Conservation (phyloP, 805 yeast genomes). For the Candida broadrunensis region DNA sequence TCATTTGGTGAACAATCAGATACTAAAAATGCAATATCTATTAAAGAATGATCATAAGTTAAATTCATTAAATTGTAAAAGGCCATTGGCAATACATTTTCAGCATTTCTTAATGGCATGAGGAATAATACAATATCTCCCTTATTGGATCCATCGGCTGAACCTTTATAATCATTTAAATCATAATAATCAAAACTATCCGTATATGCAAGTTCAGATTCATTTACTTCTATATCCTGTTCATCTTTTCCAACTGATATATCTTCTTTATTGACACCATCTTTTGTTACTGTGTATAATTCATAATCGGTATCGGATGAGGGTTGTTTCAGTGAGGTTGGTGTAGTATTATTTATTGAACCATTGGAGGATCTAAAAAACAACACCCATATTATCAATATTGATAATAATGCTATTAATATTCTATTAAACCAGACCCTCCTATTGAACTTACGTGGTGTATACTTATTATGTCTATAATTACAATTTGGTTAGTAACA, state of each 20-base stretch:
- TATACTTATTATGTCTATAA: constrained; percentile 15
- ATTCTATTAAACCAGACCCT: constrained; percentile 6
- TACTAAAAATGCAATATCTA: constrained; percentile 78
- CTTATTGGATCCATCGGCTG: constrained; percentile 43
- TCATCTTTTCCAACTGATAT: constrained; percentile 2
- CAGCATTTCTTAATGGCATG: constrained; percentile 80
- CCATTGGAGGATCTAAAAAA: constrained; percentile 2
- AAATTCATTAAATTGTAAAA: constrained; percentile 83
- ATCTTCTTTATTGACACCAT: constrained; percentile 10
- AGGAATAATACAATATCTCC: constrained; percentile 67
- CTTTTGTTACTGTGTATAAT: constrained; percentile 19
- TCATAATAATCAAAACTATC: constrained; percentile 61
- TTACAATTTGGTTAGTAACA: background rate
- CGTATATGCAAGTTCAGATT: constrained; percentile 34
- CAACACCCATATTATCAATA: constrained; percentile 6
- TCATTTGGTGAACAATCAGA: constrained; percentile 76
- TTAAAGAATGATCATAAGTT: constrained; percentile 76
- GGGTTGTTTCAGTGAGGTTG: background rate
- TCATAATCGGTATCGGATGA: constrained; percentile 14
- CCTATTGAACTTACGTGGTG: constrained; percentile 13
- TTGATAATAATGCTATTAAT: constrained; percentile 4
- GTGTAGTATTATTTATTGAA: background rate
- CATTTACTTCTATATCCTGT: constrained; percentile 4
- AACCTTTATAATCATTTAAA: constrained; percentile 54
- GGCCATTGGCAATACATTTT: constrained; percentile 72